These are phyloP conservation scores for Macrotyloma uniflorum DNA, from an alignment of 306 rosid species.

Conservation along the genomic window DNA sequence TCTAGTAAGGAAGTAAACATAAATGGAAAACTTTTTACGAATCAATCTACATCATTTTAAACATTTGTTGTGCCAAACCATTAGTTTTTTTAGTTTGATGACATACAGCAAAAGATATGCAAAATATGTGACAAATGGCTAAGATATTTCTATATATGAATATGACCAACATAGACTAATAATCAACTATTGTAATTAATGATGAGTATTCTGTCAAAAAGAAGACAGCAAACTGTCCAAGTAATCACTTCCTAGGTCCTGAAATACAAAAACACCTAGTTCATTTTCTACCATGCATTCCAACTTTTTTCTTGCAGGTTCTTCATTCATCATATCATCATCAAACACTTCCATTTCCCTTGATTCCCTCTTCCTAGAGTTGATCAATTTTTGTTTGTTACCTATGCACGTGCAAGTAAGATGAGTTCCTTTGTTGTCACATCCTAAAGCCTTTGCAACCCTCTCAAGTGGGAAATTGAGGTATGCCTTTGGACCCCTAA, in stretches of 20 bases:
- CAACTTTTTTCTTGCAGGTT: constrained; percentile 49
- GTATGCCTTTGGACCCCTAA: constrained; percentile 77
- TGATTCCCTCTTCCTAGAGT: constrained; percentile 46
- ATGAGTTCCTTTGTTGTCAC: constrained; percentile 24
- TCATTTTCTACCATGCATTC: constrained; percentile 46
- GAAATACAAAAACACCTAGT: constrained; percentile 67
- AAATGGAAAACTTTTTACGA: background rate
- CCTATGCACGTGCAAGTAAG: background rate
- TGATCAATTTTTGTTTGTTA: constrained; percentile 9
- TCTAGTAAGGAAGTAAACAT: background rate
- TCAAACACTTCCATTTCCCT: constrained; percentile 49
- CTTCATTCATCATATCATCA: constrained; percentile 38
- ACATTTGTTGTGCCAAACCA: background rate
- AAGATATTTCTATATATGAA: background rate
- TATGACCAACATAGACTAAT: background rate
- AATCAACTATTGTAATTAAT: background rate
- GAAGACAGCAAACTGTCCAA: constrained; percentile 80
- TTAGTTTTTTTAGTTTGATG: background rate
- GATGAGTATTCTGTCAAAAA: constrained; percentile 42
- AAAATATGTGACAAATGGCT: background rate
- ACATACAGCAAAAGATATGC: constrained; percentile 19
- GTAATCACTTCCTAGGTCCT: constrained; percentile 82
- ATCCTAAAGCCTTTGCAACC: constrained; percentile 52
- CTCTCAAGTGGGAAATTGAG: constrained; percentile 80
- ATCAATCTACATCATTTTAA: background rate